Base-by-base conservation (phyloP, 768 basidiomycete species). In the Crepidotus variabilis region DNA sequence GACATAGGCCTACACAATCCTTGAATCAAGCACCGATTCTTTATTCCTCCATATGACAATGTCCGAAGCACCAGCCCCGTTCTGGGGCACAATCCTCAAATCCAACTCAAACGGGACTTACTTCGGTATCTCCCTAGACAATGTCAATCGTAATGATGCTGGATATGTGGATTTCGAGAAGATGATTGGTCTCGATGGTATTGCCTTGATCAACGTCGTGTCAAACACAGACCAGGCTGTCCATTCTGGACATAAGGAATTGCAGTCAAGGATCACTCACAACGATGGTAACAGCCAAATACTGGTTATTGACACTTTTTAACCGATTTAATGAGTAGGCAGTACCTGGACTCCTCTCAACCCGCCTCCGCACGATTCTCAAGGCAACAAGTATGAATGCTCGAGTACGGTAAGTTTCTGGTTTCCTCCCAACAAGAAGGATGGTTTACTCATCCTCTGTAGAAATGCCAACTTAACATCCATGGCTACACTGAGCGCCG, bases 71-170 rank as follows among this genome's bases (percentile, higher is more conserved):
- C 79, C 82, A 0, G 78, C 75, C 20, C 90, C 87, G 2, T 89
- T 78, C 67, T 98, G 90, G 87, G 97, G 97, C 34, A 89, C 83
- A 65, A 87, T 98, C 61, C 81, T 94, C 58, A 96, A 96, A 71
- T 97, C 95, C 24, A 98, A 99, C 71, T 98, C 90, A 28, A 99
- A 99, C 64, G 97, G 97, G 35, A 99, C 97, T 0, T 98, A 97
- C 76, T 99, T 94, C 68, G 87, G 90, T 20, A 69, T 94, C 10
- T 92, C 94, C 0, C 65, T 91, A 36, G 88, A 92, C 62, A 80
- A 94, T 63, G 97, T 91, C 54, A 98, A 98, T 69, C 83, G 97
- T n/a, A 88, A 99, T 67, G 74, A 83, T 0, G 67, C 74, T 0
- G 97, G 97, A 4, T 98, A 81, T 65, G 95, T 94, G 32, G 96